A percentile compares a stretch with the other conserved stretches of the same genome.
Evolutionary conservation across 2,329 filamentous ascomycete genomes (phyloP).

Genomic region (Pseudocercospora fijiensis): DNA sequence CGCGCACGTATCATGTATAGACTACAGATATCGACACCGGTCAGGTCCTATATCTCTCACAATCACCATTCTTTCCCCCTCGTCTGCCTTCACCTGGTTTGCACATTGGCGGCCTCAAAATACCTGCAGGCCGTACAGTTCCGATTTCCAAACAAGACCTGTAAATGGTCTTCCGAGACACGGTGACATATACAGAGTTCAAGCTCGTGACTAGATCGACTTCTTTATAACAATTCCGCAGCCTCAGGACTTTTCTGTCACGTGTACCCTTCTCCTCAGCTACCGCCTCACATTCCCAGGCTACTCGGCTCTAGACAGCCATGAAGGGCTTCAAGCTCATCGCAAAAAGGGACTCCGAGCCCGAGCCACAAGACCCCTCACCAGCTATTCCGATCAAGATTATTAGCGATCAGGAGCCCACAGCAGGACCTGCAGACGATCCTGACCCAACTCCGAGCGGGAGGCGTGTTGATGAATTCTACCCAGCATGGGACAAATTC

Average conservation of each 20-base stretch:
- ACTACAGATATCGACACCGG: not conserved
- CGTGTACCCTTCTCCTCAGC: not conserved
- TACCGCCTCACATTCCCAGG: not conserved
- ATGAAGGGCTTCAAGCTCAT: constrained; percentile 24
- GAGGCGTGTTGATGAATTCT: constrained; percentile 30
- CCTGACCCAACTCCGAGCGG: constrained; percentile 11
- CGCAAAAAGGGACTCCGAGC: constrained; percentile 21
- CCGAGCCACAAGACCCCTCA: constrained; percentile 27
- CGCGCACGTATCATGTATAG: not conserved
- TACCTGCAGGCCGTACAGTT: not conserved
- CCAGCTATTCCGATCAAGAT: constrained; percentile 31
- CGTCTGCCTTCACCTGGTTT: not conserved
- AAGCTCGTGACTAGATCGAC: not conserved
- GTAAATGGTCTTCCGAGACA: not conserved
- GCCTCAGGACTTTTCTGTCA: not conserved
- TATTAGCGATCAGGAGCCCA: constrained; percentile 23
- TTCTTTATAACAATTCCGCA: not conserved
- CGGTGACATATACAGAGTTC: not conserved
- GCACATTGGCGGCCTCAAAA: not conserved
- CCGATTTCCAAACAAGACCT: not conserved
- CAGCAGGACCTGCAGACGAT: constrained; percentile 13
- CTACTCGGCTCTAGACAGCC: not conserved
- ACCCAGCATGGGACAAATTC: constrained; percentile 37
- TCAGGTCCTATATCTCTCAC: not conserved
- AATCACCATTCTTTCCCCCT: too few relatives aligned